Percentiles rank a stretch among this genome's conserved stretches.
Conservation (phyloP, 805 yeast genomes). For the Scheffersomyces lignosus region DNA sequence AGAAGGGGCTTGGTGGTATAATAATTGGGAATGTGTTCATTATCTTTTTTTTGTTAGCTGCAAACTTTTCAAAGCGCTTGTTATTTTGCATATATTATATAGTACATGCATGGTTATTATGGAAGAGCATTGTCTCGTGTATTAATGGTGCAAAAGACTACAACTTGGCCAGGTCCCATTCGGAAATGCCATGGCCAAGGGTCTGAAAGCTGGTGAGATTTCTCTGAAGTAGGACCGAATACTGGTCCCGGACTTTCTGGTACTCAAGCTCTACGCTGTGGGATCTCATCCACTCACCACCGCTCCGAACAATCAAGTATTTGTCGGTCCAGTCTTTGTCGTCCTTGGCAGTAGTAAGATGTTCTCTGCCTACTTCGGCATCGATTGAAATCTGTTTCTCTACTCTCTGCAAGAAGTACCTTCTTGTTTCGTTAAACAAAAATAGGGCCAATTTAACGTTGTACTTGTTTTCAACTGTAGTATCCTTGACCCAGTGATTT, state of each 20-base stretch:
- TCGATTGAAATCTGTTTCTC: conserved; percentile 4
- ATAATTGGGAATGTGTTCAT: too few species aligned
- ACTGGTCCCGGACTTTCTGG: conserved; percentile 2
- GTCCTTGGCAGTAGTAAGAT: background rate
- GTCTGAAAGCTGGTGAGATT: conserved; percentile 1
- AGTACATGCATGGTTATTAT: too few species aligned
- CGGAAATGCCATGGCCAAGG: background rate
- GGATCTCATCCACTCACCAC: conserved; percentile 7
- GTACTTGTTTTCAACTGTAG: background rate
- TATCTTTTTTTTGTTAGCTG: too few species aligned
- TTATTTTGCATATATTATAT: too few species aligned
- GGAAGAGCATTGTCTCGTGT: too few species aligned
- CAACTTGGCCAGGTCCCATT: background rate
- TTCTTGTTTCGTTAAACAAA: conserved; percentile 5
- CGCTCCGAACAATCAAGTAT: conserved; percentile 1
- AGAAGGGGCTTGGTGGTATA: too few species aligned
- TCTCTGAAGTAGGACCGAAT: conserved; percentile 1
- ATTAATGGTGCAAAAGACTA: too few species aligned
- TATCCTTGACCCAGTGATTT: conserved; percentile 1
- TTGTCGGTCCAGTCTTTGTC: conserved; percentile 3
- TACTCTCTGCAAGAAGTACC: conserved; percentile 3
- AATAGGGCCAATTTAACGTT: conserved; percentile 2
- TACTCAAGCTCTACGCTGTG: conserved; percentile 4
- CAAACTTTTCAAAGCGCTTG: too few species aligned
- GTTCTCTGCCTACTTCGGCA: background rate